Evolutionary conservation across 192 early-diverging fungal species (phyloP).

Genomic region (Backusella psychrophila): DNA sequence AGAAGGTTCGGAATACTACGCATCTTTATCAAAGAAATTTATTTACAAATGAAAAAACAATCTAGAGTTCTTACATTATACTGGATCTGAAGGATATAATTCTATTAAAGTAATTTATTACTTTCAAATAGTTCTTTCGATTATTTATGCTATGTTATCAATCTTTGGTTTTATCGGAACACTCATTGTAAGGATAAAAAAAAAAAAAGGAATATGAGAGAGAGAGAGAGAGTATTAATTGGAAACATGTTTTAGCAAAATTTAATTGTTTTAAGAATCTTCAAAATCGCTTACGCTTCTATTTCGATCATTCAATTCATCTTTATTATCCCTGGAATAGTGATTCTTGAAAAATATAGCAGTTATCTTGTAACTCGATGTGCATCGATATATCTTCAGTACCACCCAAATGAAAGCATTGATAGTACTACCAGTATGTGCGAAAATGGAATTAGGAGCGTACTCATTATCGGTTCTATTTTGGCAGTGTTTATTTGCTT

Average conservation of each 20-base stretch:
- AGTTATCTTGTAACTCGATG: background rate
- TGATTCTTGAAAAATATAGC: background rate
- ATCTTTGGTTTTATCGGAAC: background rate
- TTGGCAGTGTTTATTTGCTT: background rate
- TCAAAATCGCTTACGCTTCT: background rate
- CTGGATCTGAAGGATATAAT: background rate
- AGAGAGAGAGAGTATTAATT: background rate
- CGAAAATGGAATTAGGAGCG: background rate
- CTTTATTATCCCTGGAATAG: background rate
- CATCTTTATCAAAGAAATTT: background rate
- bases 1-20: background rate
- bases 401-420: background rate
- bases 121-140: background rate
- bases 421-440: background rate
- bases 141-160: background rate
- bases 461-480: background rate
- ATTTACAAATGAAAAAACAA: background rate
- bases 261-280: background rate
- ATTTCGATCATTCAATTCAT: background rate
- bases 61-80: background rate
- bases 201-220: background rate
- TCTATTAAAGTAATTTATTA: slow-evolving; percentile 1
- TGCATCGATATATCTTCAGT: background rate
- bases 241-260: background rate
- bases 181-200: background rate